These are phyloP conservation scores for Zymoseptoria crescenta DNA, from an alignment of 2,329 filamentous ascomycete species.

Conservation along the genomic window DNA sequence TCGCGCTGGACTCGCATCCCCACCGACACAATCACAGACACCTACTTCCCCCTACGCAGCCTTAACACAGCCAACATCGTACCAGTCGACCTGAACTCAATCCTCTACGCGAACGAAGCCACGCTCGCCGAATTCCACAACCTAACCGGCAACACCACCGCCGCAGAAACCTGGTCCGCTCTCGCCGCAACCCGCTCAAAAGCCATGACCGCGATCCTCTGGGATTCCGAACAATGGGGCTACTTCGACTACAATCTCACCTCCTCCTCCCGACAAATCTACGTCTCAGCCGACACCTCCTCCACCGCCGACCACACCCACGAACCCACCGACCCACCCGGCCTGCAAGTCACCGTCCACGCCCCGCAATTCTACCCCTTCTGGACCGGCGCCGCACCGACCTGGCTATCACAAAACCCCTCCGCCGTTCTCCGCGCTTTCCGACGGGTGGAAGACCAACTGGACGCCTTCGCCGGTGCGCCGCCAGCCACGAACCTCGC, in stretches of 20 bases:
- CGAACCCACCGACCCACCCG: slow-evolving; percentile 40
- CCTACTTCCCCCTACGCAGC: slow-evolving; percentile 58
- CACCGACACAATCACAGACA: slow-evolving; percentile 49
- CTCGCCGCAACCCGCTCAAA: slow-evolving; percentile 48
- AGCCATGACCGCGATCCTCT: slow-evolving; percentile 57
- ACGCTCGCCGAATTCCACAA: slow-evolving; percentile 50
- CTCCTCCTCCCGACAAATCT: slow-evolving; percentile 48
- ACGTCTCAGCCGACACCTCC: slow-evolving; percentile 44
- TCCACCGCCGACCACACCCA: slow-evolving; percentile 21
- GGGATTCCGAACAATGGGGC: slow-evolving; percentile 54
- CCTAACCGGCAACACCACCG: slow-evolving; percentile 43
- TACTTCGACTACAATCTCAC: slow-evolving; percentile 66
- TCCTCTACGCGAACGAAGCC: slow-evolving; percentile 58
- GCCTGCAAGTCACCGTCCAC: slow-evolving; percentile 51
- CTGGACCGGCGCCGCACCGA: slow-evolving; percentile 58
- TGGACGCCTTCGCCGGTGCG: slow-evolving; percentile 48
- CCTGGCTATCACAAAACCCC: slow-evolving; percentile 50
- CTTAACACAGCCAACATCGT: slow-evolving; percentile 53
- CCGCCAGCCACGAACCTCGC: slow-evolving; percentile 55
- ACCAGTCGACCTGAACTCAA: slow-evolving; percentile 61
- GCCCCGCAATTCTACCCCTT: slow-evolving; percentile 59
- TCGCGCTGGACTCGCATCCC: slow-evolving; percentile 53
- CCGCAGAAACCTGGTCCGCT: slow-evolving; percentile 43
- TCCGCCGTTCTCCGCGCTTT: slow-evolving; percentile 50
- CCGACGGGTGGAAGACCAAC: slow-evolving; percentile 45